These are phyloP conservation scores for Thelonectria discophora DNA, from an alignment of 2,329 filamentous ascomycete species.

Conservation along the genomic window DNA sequence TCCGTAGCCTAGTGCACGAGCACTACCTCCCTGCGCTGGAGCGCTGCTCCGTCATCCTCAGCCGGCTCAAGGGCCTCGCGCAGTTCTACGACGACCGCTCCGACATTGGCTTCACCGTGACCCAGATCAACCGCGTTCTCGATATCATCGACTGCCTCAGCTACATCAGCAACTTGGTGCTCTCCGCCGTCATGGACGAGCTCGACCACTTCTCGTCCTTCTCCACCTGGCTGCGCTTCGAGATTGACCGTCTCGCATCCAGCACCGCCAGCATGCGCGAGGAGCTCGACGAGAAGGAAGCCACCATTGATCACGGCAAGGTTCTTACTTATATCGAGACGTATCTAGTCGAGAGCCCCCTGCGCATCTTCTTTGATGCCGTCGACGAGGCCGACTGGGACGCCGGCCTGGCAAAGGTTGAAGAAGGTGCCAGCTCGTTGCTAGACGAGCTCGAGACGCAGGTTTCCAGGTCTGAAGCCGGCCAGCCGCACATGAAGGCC, in stretches of 20 bases:
- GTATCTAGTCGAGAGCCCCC: slow-evolving; percentile 71
- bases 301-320: slow-evolving; percentile 75
- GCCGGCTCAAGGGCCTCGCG: slow-evolving; percentile 83
- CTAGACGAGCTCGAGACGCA: slow-evolving; percentile 61
- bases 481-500: slow-evolving; percentile 57
- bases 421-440: slow-evolving; percentile 53
- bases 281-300: slow-evolving; percentile 81
- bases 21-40: slow-evolving; percentile 90
- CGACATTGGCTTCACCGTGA: slow-evolving; percentile 71
- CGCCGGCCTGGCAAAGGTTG: slow-evolving; percentile 54
- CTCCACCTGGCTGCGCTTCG: slow-evolving; percentile 82
- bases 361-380: slow-evolving; percentile 68
- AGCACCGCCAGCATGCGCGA: slow-evolving; percentile 63
- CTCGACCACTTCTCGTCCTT: slow-evolving; percentile 80
- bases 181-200: slow-evolving; percentile 78
- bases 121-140: slow-evolving; percentile 70
- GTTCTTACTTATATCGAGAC: slow-evolving; percentile 81
- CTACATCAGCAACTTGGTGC: slow-evolving; percentile 76
- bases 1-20: slow-evolving; percentile 82
- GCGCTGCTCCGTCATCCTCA: slow-evolving; percentile 81
- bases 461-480: slow-evolving; percentile 56
- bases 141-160: slow-evolving; percentile 80
- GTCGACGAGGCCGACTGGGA: slow-evolving; percentile 61
- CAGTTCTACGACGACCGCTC: slow-evolving; percentile 76
- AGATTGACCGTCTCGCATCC: slow-evolving; percentile 79